Evolutionary conservation across 169 alveolate species (phyloP).

Genomic region (Plasmodium inui): DNA sequence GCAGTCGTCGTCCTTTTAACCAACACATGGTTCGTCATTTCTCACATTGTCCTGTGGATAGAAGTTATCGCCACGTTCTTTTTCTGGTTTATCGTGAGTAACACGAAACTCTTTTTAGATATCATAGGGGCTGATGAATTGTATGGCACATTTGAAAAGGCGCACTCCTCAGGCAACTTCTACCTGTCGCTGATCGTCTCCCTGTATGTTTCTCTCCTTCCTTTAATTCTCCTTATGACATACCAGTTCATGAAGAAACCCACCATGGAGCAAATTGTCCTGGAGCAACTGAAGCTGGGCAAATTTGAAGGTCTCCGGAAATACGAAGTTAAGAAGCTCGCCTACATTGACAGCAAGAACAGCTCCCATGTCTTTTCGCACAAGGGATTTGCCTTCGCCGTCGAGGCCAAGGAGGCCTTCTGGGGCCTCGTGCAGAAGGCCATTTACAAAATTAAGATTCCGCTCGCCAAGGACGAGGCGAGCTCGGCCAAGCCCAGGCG

Average conservation of each 20-base stretch:
- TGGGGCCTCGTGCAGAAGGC: slow-evolving; percentile 78
- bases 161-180: slow-evolving; percentile 75
- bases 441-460: slow-evolving; percentile 78
- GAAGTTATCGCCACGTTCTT: slow-evolving; percentile 71
- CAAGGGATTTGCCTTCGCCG: slow-evolving; percentile 83
- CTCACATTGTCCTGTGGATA: slow-evolving; percentile 71
- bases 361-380: slow-evolving; percentile 5
- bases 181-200: slow-evolving; percentile 70
- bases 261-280: slow-evolving; percentile 81
- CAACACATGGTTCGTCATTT: slow-evolving; percentile 80
- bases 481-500: neutral
- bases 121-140: slow-evolving; percentile 83
- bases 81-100: slow-evolving; percentile 79
- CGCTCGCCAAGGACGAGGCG: slow-evolving; percentile 32
- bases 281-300: slow-evolving; percentile 79
- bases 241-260: slow-evolving; percentile 79
- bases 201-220: slow-evolving; percentile 77
- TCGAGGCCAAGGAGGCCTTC: slow-evolving; percentile 80
- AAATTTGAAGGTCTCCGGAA: slow-evolving; percentile 77
- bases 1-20: slow-evolving; percentile 79
- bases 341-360: slow-evolving; percentile 75
- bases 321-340: slow-evolving; percentile 58
- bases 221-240: slow-evolving; percentile 75
- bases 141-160: slow-evolving; percentile 80
- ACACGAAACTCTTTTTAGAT: slow-evolving; percentile 74